Conservation (phyloP, 148 eudicot genomes). For the Persicaria tinctoria region DNA sequence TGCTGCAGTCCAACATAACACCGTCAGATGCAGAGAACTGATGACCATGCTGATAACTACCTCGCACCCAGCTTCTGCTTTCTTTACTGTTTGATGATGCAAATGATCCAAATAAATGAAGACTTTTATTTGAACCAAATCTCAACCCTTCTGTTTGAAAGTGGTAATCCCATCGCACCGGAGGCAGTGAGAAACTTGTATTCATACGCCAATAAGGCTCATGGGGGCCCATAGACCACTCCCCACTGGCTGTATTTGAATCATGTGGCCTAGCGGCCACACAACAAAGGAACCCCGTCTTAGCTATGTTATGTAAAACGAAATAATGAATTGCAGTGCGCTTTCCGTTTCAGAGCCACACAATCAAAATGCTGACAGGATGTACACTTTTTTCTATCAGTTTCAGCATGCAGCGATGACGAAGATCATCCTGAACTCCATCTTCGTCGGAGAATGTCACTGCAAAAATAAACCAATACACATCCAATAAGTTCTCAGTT, state of each 20-base stretch:
- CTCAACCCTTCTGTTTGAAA: constrained; percentile 55
- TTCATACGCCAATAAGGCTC: constrained; percentile 94
- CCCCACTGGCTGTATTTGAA: constrained; percentile 44
- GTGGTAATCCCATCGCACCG: constrained; percentile 73
- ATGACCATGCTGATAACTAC: constrained; percentile 40
- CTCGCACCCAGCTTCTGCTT: constrained; percentile 81
- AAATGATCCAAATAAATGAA: constrained; percentile 69
- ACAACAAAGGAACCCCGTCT: too few species aligned
- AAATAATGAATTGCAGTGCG: too few species aligned
- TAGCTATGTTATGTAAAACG: too few species aligned
- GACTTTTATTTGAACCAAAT: constrained; percentile 71
- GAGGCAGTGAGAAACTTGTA: constrained; percentile 89
- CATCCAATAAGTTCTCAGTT: too few species aligned
- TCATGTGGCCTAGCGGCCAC: too few species aligned
- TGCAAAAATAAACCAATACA: too few species aligned
- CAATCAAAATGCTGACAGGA: too few species aligned
- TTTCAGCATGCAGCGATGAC: too few species aligned
- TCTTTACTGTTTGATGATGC: constrained; percentile 80
- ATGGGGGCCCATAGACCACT: constrained; percentile 79
- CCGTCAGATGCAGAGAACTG: constrained; percentile 64
- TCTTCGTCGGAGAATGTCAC: too few species aligned
- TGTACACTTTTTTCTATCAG: too few species aligned
- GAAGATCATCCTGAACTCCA: too few species aligned
- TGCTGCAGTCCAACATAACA: constrained; percentile 54
- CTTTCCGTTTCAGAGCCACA: too few species aligned